Evolutionary conservation across 306 rosid species (phyloP), one percentile per base, ranked within the genome.

Genomic region (Vigna unguiculata): DNA sequence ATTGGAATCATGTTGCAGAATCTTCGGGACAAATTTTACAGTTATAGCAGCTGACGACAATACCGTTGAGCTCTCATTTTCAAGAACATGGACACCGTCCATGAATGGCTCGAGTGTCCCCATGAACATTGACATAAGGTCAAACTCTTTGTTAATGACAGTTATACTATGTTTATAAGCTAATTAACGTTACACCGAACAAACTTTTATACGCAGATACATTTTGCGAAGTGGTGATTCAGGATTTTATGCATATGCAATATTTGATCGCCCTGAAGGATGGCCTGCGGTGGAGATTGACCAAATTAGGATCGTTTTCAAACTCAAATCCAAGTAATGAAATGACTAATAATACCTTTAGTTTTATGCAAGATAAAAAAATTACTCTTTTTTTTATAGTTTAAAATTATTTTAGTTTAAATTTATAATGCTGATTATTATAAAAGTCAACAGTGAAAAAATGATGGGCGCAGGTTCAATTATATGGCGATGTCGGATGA

Each of bases 81-180:
- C 41, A 16, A 85, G 65, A 77, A 58, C 60, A 32, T 94, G 97
- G 90, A 73, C 71, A 9, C 11, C 75, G 46, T 90, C 93, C 62
- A 69, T 68, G 59, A 75, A 30, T 11, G 82, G 77, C 20, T 4
- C 19, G 4, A 62, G 53, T 53, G 78, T 83, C 10, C 90, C 98
- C 48, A 69, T 94, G 16, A 94, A 80, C 65, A 82, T 94, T 52
- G 98, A 94, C 82, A 86, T 82, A 68, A 88, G 98, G n/a, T n/a
- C n/a, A n/a, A n/a, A n/a, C n/a, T n/a, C n/a, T n/a, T n/a, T n/a
- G n/a, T n/a, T n/a, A 9, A 40, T 40, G 10, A 17, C n/a, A 19
- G 52, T 7, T 47, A 70, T 14, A 59, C 2, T 40, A 40, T 38
- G 43, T 38, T 7, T 64, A n/a, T 53, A 40, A 9, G 6, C 25